Percentiles rank a stretch among this genome's conserved stretches.
Evolutionary conservation across 108 stramenopile genomes (phyloP).

Genomic region (Skeletonema menzelii): DNA sequence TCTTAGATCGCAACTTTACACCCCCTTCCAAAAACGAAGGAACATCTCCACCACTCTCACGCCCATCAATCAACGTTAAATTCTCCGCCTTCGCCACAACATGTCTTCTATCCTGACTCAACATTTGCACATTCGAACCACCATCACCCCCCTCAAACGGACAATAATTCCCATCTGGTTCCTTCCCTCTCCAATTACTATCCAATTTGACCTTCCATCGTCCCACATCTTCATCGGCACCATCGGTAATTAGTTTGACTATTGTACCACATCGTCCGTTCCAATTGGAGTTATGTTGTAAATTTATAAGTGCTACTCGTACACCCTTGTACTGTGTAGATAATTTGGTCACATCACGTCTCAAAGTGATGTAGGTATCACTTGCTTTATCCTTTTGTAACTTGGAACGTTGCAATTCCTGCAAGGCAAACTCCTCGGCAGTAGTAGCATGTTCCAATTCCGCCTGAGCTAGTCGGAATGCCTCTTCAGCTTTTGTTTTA

Average conservation of each 20-base stretch:
- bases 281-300: conserved; percentile 19
- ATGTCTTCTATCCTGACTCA: neutral
- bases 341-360: conserved; percentile 4
- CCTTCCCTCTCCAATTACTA: conserved; percentile 21
- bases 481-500: neutral
- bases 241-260: conserved; percentile 27
- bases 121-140: neutral
- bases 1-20: too few species aligned
- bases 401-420: conserved; percentile 2
- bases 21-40: neutral
- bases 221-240: conserved; percentile 18
- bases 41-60: neutral
- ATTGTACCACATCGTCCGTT: conserved; percentile 32
- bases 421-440: conserved; percentile 3
- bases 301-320: conserved; percentile 7
- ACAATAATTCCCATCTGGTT: conserved; percentile 17
- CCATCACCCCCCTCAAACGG: neutral
- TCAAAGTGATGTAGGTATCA: neutral
- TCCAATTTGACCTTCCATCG: conserved; percentile 41
- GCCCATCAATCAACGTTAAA: conserved; percentile 11
- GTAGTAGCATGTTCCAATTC: neutral
- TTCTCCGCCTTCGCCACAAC: conserved; percentile 46
- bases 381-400: neutral
- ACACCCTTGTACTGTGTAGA: neutral
- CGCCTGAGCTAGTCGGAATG: neutral